These are phyloP conservation scores for Coleophoma eucalyptorum DNA, from an alignment of 2,329 filamentous ascomycete species.

Conservation along the genomic window DNA sequence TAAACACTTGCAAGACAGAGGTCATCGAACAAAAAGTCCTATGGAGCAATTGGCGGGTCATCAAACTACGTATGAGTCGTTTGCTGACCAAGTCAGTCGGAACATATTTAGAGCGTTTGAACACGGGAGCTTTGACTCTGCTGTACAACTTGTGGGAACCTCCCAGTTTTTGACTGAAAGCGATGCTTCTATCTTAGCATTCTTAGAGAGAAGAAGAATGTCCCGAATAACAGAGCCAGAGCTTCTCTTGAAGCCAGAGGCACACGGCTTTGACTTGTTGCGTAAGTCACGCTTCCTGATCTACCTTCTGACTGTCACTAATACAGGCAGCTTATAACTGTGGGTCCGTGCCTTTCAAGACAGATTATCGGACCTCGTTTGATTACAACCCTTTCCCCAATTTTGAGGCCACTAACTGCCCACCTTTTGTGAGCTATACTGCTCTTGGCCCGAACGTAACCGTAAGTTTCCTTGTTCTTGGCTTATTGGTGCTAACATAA, in stretches of 20 bases:
- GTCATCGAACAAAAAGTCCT: constrained; percentile 13
- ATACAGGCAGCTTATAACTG: no score
- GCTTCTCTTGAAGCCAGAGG: constrained; percentile 5
- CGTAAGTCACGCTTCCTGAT: constrained; percentile 15
- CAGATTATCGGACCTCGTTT: background rate
- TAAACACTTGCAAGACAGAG: constrained; percentile 10
- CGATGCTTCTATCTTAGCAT: constrained; percentile 19
- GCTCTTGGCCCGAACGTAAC: constrained; percentile 19
- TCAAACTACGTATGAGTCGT: constrained; percentile 21
- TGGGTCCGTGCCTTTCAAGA: no score
- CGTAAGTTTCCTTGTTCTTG: constrained; percentile 10
- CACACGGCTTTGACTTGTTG: constrained; percentile 21
- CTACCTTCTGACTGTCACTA: no score
- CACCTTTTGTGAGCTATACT: constrained; percentile 19
- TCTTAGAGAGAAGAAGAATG: constrained; percentile 24
- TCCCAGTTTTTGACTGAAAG: constrained; percentile 18
- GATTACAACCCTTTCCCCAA: constrained; percentile 27
- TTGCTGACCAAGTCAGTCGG: constrained; percentile 20
- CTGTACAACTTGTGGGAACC: constrained; percentile 27
- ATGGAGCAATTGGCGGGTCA: constrained; percentile 20
- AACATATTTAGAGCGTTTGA: constrained; percentile 26
- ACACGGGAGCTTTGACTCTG: constrained; percentile 27
- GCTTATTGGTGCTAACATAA: no score
- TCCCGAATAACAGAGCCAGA: constrained; percentile 17
- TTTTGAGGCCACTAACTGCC: constrained; percentile 19